These are phyloP conservation scores for Talaromyces atroroseus DNA, from an alignment of 2,329 filamentous ascomycete genomes.

Conservation along the genomic window DNA sequence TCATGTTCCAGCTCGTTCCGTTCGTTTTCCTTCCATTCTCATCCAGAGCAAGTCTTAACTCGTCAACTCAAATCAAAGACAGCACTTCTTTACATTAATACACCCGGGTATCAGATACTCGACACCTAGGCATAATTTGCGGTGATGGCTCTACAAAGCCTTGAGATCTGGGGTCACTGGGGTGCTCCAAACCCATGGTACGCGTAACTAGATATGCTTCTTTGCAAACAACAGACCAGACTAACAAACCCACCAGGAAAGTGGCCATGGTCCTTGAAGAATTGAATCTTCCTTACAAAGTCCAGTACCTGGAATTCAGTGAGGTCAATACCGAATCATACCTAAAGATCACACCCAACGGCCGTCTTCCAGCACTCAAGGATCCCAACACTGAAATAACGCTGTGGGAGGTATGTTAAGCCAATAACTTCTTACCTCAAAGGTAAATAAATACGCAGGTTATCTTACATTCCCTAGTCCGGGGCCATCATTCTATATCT, in stretches of 20 bases:
- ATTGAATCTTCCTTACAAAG: constrained; percentile 21
- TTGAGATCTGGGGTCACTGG: constrained; percentile 17
- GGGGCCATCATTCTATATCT: constrained; percentile 9
- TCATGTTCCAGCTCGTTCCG: no score
- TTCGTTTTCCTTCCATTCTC: no score
- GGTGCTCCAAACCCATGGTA: constrained; percentile 24
- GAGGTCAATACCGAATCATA: constrained; percentile 15
- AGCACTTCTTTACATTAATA: no score
- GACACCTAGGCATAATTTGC: not conserved
- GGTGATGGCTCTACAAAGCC: not conserved
- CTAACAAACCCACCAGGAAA: constrained; percentile 12
- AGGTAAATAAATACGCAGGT: not conserved
- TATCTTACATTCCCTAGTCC: constrained; percentile 15
- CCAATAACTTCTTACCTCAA: not conserved
- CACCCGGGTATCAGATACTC: no score
- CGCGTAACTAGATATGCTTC: not conserved
- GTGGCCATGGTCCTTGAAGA: constrained; percentile 23
- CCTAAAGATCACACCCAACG: constrained; percentile 9
- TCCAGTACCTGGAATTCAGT: constrained; percentile 14
- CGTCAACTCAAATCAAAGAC: no score
- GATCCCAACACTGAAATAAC: constrained; percentile 9
- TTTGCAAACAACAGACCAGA: not conserved
- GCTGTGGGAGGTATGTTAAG: constrained; percentile 5
- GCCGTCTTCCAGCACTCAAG: constrained; percentile 8
- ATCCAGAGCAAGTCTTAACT: no score